Base-by-base conservation (phyloP, 1,139 yeast genomes). In the Torulaspora pretoriensis region DNA sequence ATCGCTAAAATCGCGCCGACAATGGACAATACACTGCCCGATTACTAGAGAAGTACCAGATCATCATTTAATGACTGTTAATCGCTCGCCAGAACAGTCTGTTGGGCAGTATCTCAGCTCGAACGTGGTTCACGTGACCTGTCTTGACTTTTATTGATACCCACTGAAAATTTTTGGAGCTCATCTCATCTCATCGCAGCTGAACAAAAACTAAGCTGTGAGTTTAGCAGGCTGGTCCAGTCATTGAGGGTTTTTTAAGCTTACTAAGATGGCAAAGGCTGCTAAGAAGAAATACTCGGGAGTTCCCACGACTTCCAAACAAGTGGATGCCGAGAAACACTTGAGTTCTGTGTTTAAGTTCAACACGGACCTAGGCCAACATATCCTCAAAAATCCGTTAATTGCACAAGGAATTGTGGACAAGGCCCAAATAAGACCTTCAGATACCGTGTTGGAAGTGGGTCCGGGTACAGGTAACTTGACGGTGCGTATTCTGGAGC, bases 381-480 rank as follows among this genome's bases (percentile, higher is more conserved):
- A 92, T 73, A 89, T 92, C 56, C 75, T 92, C 63, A 92, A 92
- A 63, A 92, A 92, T 65, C 99, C 99, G 1, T 73, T 89, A 43
- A 95, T 94, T 26, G 97, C 98, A 2, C 97, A 92, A 65, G 97
- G 97, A 9, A 92, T 92, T 61, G 98, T 92, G 28, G 98, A 92
- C 66, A 94, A 94, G 63, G 97, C 98, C 2, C 85, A 80, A 35
- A 83, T 92, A 50, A 84, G 81, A 58, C 97, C 97, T 2, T 83
- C 95, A 35, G 99, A 92, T 61, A 79, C 80, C 6, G 97, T 92
- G 2, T 73, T 92, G 38, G 99, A 92, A 71, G 97, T 92, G 44
- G 99, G 99, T 60, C 98, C 99, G 1, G 99, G 99, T 78, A 92
- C 99, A 0, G 99, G 99, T 70, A 92, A 92, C 63, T 74, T 92